Percentiles rank a stretch among this genome's conserved stretches.
Conservation (phyloP, 2,329 filamentous ascomycete genomes). For the Xylaria sp. region DNA sequence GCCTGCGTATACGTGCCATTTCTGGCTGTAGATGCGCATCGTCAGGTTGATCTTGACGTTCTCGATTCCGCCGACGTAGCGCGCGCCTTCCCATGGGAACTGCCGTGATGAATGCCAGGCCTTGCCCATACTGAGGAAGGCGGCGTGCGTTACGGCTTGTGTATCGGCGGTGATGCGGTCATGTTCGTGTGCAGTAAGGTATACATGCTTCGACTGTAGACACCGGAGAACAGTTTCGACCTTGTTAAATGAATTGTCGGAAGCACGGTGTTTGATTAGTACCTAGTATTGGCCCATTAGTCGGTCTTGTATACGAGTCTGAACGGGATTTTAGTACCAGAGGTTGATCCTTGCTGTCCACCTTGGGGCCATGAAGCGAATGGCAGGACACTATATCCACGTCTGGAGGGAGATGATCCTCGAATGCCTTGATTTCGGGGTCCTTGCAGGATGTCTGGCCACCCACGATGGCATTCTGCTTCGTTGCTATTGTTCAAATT, state of each 20-base stretch:
- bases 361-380: constrained; percentile 90
- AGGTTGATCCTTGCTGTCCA: constrained; percentile 87
- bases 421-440: constrained; percentile 92
- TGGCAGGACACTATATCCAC: constrained; percentile 96
- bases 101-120: constrained; percentile 95
- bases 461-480: constrained; percentile 91
- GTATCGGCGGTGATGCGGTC: constrained; percentile 98
- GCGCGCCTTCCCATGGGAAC: constrained; percentile 96
- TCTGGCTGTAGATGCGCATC: constrained; percentile 95
- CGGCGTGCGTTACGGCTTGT: constrained; percentile 95
- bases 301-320: neutral
- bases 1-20: constrained; percentile 99
- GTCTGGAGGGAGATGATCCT: constrained; percentile 83
- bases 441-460: constrained; percentile 98
- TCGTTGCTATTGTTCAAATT: constrained; percentile 73
- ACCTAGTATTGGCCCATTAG: constrained; percentile 51
- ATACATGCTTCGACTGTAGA: constrained; percentile 83
- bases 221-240: constrained; percentile 84
- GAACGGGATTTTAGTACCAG: constrained; percentile 61
- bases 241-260: constrained; percentile 74
- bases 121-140: constrained; percentile 96
- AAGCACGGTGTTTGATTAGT: constrained; percentile 90
- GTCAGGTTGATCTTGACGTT: constrained; percentile 99
- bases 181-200: constrained; percentile 85
- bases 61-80: constrained; percentile 95